Evolutionary conservation across 768 basidiomycete genomes (phyloP).

Genomic region (Coprinopsis marcescibilis): DNA sequence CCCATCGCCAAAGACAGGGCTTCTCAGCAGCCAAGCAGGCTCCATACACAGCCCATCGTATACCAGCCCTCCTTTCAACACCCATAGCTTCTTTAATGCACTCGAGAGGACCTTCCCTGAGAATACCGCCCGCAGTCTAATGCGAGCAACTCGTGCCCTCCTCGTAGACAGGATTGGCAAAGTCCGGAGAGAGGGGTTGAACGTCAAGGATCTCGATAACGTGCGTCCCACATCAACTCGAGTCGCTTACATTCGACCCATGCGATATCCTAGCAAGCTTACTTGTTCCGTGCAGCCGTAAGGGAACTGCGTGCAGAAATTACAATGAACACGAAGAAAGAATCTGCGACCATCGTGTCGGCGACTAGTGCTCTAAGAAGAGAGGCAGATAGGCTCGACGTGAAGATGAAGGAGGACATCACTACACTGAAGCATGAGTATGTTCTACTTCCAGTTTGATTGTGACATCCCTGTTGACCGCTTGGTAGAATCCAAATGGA

Average conservation of each 20-base stretch:
- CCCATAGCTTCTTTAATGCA: conserved; percentile 67
- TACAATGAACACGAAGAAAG: conserved; percentile 75
- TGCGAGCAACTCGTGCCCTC: conserved; percentile 78
- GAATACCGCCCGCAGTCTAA: conserved; percentile 68
- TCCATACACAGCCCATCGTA: conserved; percentile 34
- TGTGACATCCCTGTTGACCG: conserved; percentile 5
- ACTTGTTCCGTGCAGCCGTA: conserved; percentile 89
- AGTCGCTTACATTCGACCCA: not conserved
- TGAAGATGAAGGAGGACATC: conserved; percentile 93
- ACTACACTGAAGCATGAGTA: conserved; percentile 89
- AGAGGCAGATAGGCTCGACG: conserved; percentile 80
- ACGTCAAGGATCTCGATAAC: conserved; percentile 76
- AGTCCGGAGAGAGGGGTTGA: conserved; percentile 67
- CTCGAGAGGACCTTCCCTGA: conserved; percentile 73
- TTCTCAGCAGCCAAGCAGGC: conserved; percentile 3
- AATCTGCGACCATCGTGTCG: conserved; percentile 76
- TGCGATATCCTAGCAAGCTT: conserved; percentile 67
- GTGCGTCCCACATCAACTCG: conserved; percentile 35
- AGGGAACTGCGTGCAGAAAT: conserved; percentile 87
- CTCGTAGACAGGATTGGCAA: conserved; percentile 70
- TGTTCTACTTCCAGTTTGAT: conserved; percentile 24
- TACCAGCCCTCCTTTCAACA: conserved; percentile 74
- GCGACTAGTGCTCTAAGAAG: conserved; percentile 71
- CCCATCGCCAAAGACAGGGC: not conserved
- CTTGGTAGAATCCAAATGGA: conserved; percentile 89